These are phyloP conservation scores for Salvia splendens DNA, from an alignment of 257 asterid species.

Conservation along the genomic window DNA sequence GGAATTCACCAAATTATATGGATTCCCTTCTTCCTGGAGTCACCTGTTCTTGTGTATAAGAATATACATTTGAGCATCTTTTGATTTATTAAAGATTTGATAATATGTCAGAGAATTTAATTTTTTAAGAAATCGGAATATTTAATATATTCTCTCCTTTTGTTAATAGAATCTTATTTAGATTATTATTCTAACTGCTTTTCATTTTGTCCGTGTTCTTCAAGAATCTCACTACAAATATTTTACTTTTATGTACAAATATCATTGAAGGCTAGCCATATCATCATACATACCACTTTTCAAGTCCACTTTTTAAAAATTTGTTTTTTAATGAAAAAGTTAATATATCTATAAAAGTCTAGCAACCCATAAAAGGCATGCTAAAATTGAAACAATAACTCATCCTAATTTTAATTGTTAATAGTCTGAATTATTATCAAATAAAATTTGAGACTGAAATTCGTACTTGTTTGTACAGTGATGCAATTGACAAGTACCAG, in stretches of 20 bases:
- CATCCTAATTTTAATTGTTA: background rate
- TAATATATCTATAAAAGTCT: background rate
- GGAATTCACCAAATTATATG: slow-evolving; percentile 6
- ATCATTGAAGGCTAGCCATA: background rate
- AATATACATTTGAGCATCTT: slow-evolving; percentile 11
- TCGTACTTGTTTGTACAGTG: slow-evolving; percentile 35
- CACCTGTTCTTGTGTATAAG: slow-evolving; percentile 7
- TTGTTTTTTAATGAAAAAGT: background rate
- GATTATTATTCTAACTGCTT: background rate
- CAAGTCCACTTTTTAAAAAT: background rate
- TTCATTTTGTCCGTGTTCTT: background rate
- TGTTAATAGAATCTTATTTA: background rate
- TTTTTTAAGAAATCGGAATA: background rate
- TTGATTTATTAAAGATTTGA: background rate
- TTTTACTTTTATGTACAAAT: background rate
- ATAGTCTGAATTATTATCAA: background rate
- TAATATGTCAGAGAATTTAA: background rate
- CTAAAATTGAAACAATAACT: background rate
- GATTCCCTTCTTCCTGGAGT: slow-evolving; percentile 35
- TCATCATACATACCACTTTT: background rate
- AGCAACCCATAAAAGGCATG: no score
- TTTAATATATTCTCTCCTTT: background rate
- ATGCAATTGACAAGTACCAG: slow-evolving; percentile 66
- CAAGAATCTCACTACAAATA: slow-evolving; percentile 16
- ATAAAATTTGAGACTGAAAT: background rate